These are phyloP conservation scores for Comarum palustre DNA, from an alignment of 306 rosid species.

Conservation along the genomic window DNA sequence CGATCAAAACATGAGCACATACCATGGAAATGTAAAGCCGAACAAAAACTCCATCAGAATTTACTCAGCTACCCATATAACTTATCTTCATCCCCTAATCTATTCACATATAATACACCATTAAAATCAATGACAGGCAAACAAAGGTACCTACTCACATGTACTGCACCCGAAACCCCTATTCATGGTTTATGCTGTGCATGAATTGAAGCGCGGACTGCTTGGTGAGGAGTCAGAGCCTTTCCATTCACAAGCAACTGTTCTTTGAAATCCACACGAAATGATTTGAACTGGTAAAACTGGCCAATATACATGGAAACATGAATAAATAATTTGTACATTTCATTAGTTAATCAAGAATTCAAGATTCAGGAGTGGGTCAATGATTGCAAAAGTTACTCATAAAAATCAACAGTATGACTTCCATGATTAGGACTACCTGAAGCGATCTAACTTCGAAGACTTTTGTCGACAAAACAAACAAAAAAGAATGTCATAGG, in stretches of 20 bases:
- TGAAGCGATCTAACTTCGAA: neutral
- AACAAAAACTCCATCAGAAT: neutral
- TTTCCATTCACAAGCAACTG: conserved; percentile 87
- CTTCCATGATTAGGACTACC: conserved; percentile 1
- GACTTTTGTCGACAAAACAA: neutral
- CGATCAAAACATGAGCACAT: neutral
- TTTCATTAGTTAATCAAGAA: neutral
- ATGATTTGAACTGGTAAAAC: conserved; percentile 73
- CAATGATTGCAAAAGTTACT: neutral
- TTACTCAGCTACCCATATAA: neutral
- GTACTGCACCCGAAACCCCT: conserved; percentile 9
- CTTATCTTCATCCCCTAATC: neutral
- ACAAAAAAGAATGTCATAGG: conserved; percentile 10
- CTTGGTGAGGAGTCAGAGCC: conserved; percentile 59
- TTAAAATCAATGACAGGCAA: neutral
- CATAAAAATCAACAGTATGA: conserved; percentile 3
- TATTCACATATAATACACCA: conserved; percentile 24
- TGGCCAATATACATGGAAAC: conserved; percentile 27
- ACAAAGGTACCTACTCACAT: conserved; percentile 13
- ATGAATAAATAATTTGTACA: neutral
- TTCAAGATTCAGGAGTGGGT: conserved; percentile 1
- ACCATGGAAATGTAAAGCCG: neutral
- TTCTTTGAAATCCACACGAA: conserved; percentile 80
- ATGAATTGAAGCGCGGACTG: conserved; percentile 54
- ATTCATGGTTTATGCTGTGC: conserved; percentile 78